phyloP scores from a whole-genome alignment of 345 rosid species.

The Anacardium occidentale region DNA sequence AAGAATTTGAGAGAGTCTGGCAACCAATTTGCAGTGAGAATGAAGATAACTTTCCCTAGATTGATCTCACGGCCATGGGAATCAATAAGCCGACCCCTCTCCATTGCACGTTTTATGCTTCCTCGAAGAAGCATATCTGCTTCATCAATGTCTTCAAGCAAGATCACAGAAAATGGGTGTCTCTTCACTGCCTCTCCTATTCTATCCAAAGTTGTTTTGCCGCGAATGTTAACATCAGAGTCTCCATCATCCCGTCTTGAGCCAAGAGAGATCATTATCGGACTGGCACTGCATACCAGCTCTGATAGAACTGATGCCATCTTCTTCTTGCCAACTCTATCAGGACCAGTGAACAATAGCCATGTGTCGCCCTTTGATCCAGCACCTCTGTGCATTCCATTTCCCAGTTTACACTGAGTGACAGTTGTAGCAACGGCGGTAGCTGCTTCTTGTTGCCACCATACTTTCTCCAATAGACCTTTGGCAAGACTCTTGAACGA shows the following conservation, averaged over 20 bases:
- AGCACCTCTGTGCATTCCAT: slow-evolving; percentile 52
- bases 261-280: slow-evolving; percentile 62
- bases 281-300: slow-evolving; percentile 49
- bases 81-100: slow-evolving; percentile 82
- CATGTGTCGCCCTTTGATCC: slow-evolving; percentile 71
- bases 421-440: slow-evolving; percentile 75
- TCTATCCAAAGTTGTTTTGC: slow-evolving; percentile 78
- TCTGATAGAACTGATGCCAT: slow-evolving; percentile 81
- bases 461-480: slow-evolving; percentile 66
- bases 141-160: slow-evolving; percentile 87
- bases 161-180: slow-evolving; percentile 74
- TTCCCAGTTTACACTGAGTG: slow-evolving; percentile 66
- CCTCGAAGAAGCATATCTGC: slow-evolving; percentile 66
- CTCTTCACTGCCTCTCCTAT: slow-evolving; percentile 78
- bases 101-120: slow-evolving; percentile 84
- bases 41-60: slow-evolving; percentile 79
- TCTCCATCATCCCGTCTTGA: slow-evolving; percentile 46
- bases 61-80: slow-evolving; percentile 93
- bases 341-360: slow-evolving; percentile 88
- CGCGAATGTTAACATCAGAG: slow-evolving; percentile 52
- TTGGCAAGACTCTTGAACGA: slow-evolving; percentile 76
- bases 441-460: slow-evolving; percentile 98
- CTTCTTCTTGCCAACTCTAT: slow-evolving; percentile 78
- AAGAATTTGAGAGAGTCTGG: slow-evolving; percentile 39
- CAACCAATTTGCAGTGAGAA: slow-evolving; percentile 67